These are phyloP conservation scores for Galium porrigens DNA, from an alignment of 305 asterid genomes.

Conservation along the genomic window DNA sequence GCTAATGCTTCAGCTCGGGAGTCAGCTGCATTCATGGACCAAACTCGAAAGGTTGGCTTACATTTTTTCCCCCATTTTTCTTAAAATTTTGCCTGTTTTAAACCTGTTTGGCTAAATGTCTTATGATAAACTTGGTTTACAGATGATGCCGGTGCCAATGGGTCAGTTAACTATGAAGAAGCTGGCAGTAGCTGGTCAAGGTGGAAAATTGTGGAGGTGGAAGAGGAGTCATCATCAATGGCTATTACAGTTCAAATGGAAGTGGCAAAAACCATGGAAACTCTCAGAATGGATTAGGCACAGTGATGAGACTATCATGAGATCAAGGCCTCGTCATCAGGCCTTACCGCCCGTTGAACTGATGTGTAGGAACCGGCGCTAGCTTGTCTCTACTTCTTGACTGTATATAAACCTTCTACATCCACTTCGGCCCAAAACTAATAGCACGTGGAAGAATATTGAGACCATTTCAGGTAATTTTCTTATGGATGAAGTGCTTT, in stretches of 20 bases:
- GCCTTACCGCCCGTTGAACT: slow-evolving; percentile 43
- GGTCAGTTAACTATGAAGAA: slow-evolving; percentile 89
- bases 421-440: slow-evolving; percentile 23
- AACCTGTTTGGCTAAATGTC: neutral
- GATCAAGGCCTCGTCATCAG: slow-evolving; percentile 73
- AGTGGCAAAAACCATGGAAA: slow-evolving; percentile 99
- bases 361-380: slow-evolving; percentile 53
- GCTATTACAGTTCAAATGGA: slow-evolving; percentile 98
- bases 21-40: slow-evolving; percentile 63
- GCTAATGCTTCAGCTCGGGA: slow-evolving; percentile 66
- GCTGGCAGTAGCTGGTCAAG: slow-evolving; percentile 67
- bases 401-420: slow-evolving; percentile 27
- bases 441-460: slow-evolving; percentile 24
- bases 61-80: neutral
- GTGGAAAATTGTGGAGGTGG: slow-evolving; percentile 99
- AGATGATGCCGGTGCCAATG: slow-evolving; percentile 97
- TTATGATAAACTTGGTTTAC: slow-evolving; percentile 13
- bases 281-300: slow-evolving; percentile 88
- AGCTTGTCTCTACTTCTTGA: slow-evolving; percentile 19
- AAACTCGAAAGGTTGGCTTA: slow-evolving; percentile 58
- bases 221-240: slow-evolving; percentile 99
- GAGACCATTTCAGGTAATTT: slow-evolving; percentile 35
- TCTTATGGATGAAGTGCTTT: neutral
- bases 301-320: slow-evolving; percentile 86
- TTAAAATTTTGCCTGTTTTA: neutral